phyloP scores from a whole-genome alignment of 768 basidiomycete genomes.

The Xerocomellus dryophilus region DNA sequence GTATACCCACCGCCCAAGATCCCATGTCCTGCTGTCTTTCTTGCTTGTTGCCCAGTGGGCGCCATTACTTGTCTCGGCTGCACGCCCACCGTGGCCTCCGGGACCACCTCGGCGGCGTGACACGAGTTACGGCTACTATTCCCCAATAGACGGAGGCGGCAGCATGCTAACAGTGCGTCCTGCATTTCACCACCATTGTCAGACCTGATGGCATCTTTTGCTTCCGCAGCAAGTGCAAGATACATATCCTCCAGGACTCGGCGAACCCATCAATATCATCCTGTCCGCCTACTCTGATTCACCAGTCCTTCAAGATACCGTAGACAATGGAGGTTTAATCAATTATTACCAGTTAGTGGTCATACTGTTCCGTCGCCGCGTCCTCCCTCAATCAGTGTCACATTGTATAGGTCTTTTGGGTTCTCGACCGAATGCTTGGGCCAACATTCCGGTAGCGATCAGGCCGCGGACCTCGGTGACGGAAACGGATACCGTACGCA shows the following conservation, averaged over 20 bases:
- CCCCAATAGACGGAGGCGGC: slow-evolving; percentile 57
- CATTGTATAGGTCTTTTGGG: slow-evolving; percentile 52
- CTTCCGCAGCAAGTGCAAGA: slow-evolving; percentile 44
- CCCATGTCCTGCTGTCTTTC: not conserved
- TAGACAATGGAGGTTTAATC: slow-evolving; percentile 65
- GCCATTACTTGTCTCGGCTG: slow-evolving; percentile 12
- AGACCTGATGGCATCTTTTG: not conserved
- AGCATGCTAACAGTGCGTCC: slow-evolving; percentile 65
- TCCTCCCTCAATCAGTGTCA: not conserved
- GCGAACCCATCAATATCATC: slow-evolving; percentile 85
- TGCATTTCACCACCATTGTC: not conserved
- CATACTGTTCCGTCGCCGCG: not conserved
- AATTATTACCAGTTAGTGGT: slow-evolving; percentile 76
- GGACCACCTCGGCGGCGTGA: slow-evolving; percentile 18
- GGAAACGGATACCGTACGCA: slow-evolving; percentile 67
- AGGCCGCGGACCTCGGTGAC: slow-evolving; percentile 80
- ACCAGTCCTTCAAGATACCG: slow-evolving; percentile 58
- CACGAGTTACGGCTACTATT: slow-evolving; percentile 51
- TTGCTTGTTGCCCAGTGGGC: slow-evolving; percentile 11
- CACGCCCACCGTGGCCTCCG: not conserved
- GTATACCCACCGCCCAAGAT: not conserved
- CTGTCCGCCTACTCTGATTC: slow-evolving; percentile 73
- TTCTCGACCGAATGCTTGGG: slow-evolving; percentile 82
- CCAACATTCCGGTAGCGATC: slow-evolving; percentile 66
- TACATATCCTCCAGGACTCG: slow-evolving; percentile 70